Percentiles rank a stretch among this genome's conserved stretches.
phyloP scores from a whole-genome alignment of 805 yeast genomes.

The Jamesozyma rosinii region DNA sequence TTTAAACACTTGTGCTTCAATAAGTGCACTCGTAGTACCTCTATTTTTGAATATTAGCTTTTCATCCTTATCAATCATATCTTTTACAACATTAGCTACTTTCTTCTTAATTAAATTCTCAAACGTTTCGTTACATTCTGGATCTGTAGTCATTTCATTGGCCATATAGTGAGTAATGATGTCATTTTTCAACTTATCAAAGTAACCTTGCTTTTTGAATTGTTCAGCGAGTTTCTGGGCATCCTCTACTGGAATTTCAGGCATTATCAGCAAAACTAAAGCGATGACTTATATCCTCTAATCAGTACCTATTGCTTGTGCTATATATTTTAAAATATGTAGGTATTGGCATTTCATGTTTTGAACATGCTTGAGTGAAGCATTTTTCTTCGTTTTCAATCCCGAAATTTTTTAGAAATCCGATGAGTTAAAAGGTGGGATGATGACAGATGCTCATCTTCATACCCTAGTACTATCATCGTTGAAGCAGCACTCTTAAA shows the following conservation, averaged over 20 bases:
- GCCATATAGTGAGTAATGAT: slow-evolving; percentile 5
- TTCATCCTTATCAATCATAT: slow-evolving; percentile 25
- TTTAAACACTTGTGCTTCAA: slow-evolving; percentile 27
- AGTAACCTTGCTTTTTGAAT: slow-evolving; percentile 28
- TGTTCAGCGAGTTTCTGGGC: slow-evolving; percentile 23
- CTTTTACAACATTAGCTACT: slow-evolving; percentile 18
- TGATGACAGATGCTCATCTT: too few relatives aligned
- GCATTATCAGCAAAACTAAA: background rate
- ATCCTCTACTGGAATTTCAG: slow-evolving; percentile 9
- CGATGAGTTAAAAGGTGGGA: too few relatives aligned
- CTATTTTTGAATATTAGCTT: slow-evolving; percentile 27
- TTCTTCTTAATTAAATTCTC: slow-evolving; percentile 12
- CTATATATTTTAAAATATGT: too few relatives aligned
- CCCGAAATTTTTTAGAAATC: too few relatives aligned
- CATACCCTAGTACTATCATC: too few relatives aligned
- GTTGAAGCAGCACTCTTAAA: too few relatives aligned
- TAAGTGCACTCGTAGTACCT: slow-evolving; percentile 28
- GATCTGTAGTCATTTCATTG: background rate
- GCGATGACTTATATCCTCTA: too few relatives aligned
- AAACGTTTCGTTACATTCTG: slow-evolving; percentile 1
- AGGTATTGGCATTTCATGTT: too few relatives aligned
- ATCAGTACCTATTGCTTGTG: too few relatives aligned
- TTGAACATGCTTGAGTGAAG: too few relatives aligned
- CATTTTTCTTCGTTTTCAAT: too few relatives aligned
- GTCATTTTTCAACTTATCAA: slow-evolving; percentile 25